A percentile compares a stretch with the other conserved stretches of the same genome.
Conservation (phyloP, 441 rosid species). For the Cnidoscolus chayamansa region DNA sequence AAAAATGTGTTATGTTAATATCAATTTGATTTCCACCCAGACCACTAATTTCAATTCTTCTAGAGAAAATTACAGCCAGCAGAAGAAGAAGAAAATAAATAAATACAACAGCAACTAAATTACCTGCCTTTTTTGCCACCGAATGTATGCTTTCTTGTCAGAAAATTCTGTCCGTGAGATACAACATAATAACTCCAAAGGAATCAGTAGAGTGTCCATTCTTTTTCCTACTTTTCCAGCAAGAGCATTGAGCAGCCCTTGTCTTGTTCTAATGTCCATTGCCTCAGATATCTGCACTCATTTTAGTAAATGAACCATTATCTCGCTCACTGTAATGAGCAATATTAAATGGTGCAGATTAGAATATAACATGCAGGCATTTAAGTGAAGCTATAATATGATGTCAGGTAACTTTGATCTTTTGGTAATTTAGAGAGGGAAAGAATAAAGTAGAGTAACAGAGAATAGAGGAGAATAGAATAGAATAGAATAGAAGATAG, state of each 20-base stretch:
- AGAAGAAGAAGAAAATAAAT: neutral
- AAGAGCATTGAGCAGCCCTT: conserved; percentile 89
- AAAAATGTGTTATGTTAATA: conserved; percentile 22
- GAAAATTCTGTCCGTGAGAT: conserved; percentile 94
- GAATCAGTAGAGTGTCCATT: conserved; percentile 85
- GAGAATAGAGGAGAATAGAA: too few species aligned
- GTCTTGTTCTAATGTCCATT: conserved; percentile 95
- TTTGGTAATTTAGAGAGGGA: too few species aligned
- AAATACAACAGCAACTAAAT: conserved; percentile 13
- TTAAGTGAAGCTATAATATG: neutral
- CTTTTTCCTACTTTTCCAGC: conserved; percentile 90
- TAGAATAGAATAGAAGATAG: too few species aligned
- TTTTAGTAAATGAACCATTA: conserved; percentile 1
- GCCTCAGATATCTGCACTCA: conserved; percentile 77
- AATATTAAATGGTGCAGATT: neutral
- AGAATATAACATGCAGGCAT: neutral
- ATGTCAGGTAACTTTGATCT: too few species aligned
- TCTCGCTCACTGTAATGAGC: neutral
- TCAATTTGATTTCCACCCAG: conserved; percentile 10
- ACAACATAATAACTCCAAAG: conserved; percentile 85
- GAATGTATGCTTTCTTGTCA: conserved; percentile 90
- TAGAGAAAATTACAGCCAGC: conserved; percentile 16
- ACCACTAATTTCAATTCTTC: conserved; percentile 17
- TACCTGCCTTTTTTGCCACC: conserved; percentile 99
- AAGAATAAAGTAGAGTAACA: too few species aligned